A percentile compares a stretch with the other conserved stretches of the same genome.
phyloP scores from a whole-genome alignment of 306 rosid species.

The Dryas octopetala region DNA sequence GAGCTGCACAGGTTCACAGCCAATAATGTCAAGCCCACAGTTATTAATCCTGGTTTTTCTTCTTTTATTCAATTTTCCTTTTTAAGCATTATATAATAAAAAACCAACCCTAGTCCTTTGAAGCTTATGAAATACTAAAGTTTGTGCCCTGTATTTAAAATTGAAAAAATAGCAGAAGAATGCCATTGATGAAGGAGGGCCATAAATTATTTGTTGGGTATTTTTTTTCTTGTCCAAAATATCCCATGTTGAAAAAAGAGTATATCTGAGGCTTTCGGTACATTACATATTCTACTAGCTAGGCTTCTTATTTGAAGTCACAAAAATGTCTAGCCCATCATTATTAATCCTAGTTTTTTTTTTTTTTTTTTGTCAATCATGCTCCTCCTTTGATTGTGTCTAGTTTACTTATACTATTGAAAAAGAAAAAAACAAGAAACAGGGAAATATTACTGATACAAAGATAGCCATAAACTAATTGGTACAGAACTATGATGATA shows the following conservation, averaged over 20 bases:
- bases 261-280: too few relatives aligned
- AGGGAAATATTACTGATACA: background rate
- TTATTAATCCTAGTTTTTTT: background rate
- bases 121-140: background rate
- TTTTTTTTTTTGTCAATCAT: background rate
- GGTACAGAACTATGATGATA: background rate
- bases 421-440: too few relatives aligned
- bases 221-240: too few relatives aligned
- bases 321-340: too few relatives aligned
- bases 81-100: background rate
- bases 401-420: too few relatives aligned
- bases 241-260: too few relatives aligned
- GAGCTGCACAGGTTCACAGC: conserved; percentile 26
- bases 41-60: background rate
- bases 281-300: too few relatives aligned
- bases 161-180: background rate
- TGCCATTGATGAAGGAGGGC: too few relatives aligned
- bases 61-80: background rate
- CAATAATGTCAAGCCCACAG: conserved; percentile 33
- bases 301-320: too few relatives aligned
- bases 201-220: background rate
- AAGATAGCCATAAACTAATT: background rate
- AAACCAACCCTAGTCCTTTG: background rate
- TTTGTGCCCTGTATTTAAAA: background rate
- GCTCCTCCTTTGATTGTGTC: background rate